Evolutionary conservation across 768 basidiomycete species (phyloP).

Genomic region (Boletus huronensis): DNA sequence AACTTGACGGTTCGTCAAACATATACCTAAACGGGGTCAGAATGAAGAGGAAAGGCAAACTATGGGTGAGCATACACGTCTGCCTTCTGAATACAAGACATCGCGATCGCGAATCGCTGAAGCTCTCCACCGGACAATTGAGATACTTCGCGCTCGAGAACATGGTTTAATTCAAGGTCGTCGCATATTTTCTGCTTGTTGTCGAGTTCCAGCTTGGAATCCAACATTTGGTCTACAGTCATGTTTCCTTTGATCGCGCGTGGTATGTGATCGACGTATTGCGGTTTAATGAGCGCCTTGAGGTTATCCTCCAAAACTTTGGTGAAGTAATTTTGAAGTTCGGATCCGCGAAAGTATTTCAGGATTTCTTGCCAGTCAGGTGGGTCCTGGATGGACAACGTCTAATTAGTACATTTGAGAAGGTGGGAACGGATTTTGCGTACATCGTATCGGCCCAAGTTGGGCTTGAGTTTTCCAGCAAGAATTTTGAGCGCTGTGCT

Average conservation of each 20-base stretch:
- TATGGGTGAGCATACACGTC: constrained; percentile 70
- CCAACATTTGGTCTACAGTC: constrained; percentile 89
- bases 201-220: constrained; percentile 82
- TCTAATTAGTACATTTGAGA: constrained; percentile 1
- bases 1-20: constrained; percentile 99
- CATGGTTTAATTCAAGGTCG: constrained; percentile 82
- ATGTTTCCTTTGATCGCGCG: constrained; percentile 88
- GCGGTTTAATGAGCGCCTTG: constrained; percentile 98
- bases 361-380: constrained; percentile 99
- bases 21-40: constrained; percentile 64
- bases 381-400: constrained; percentile 60
- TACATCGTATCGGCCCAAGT: constrained; percentile 94
- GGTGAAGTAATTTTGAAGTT: constrained; percentile 99
- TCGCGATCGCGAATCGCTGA: constrained; percentile 96
- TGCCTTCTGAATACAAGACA: constrained; percentile 91
- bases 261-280: constrained; percentile 99
- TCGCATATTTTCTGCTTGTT: constrained; percentile 86
- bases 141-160: constrained; percentile 77
- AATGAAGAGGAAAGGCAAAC: background rate
- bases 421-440: constrained; percentile 25
- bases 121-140: constrained; percentile 96
- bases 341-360: constrained; percentile 97
- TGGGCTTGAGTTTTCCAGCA: constrained; percentile 96
- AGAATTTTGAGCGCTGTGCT: constrained; percentile 96
- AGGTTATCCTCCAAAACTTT: constrained; percentile 98